Conservation (phyloP, 306 rosid species). For the Astragalus glycyphyllos region DNA sequence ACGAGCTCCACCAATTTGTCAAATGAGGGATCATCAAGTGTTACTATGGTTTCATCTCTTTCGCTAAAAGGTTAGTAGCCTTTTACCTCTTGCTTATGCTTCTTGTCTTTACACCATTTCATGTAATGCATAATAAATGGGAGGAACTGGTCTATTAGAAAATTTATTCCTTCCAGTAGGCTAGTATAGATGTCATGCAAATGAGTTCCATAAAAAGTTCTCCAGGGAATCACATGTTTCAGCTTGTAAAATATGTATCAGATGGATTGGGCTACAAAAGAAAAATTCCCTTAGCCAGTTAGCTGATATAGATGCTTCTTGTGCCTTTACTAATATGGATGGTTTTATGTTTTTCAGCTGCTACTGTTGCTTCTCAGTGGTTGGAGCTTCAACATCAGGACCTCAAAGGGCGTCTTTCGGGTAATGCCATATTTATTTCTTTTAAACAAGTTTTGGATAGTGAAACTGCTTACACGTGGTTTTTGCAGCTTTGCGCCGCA, state of each 20-base stretch:
- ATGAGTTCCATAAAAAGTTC: not conserved
- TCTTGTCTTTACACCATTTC: constrained; percentile 9
- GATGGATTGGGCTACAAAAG: not conserved
- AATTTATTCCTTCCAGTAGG: constrained; percentile 17
- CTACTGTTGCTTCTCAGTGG: constrained; percentile 96
- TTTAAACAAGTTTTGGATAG: constrained; percentile 21
- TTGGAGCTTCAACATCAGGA: constrained; percentile 89
- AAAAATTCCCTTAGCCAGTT: constrained; percentile 18
- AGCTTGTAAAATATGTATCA: constrained; percentile 3
- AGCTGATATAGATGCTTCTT: constrained; percentile 18
- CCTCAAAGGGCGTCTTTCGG: constrained; percentile 85
- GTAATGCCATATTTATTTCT: constrained; percentile 50
- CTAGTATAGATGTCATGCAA: constrained; percentile 29
- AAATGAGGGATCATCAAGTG: constrained; percentile 67
- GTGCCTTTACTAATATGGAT: constrained; percentile 36
- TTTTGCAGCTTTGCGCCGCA: constrained; percentile 77
- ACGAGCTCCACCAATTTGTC: constrained; percentile 60
- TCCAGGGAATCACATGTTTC: constrained; percentile 23
- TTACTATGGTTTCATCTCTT: constrained; percentile 64
- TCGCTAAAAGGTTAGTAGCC: constrained; percentile 71
- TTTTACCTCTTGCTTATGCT: constrained; percentile 15
- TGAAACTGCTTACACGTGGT: constrained; percentile 25
- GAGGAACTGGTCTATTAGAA: constrained; percentile 3
- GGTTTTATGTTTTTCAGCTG: constrained; percentile 72
- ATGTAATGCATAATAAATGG: not conserved